Conservation (phyloP, 2,329 filamentous ascomycete species). For the Fusarium camptoceras region DNA sequence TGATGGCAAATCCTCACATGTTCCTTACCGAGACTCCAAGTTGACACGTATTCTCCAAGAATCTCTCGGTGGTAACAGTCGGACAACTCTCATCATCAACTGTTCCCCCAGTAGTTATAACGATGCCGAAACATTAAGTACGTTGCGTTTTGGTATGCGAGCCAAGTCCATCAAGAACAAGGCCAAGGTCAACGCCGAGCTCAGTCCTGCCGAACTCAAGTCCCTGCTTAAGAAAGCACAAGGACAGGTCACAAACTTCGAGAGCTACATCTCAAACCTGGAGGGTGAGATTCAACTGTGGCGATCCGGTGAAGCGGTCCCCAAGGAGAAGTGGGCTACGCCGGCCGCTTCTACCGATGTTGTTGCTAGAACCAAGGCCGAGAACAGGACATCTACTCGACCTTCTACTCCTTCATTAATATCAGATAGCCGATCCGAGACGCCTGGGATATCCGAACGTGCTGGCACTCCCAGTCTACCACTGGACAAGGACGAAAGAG, state of each 20-base stretch:
- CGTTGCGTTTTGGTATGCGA: slow-evolving; percentile 91
- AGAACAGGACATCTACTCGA: slow-evolving; percentile 57
- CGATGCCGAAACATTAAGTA: slow-evolving; percentile 92
- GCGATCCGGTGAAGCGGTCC: slow-evolving; percentile 88
- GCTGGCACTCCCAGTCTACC: slow-evolving; percentile 88
- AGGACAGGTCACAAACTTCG: slow-evolving; percentile 87
- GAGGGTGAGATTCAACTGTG: slow-evolving; percentile 88
- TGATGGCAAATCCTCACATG: slow-evolving; percentile 94
- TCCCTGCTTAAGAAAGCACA: slow-evolving; percentile 92
- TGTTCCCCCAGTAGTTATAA: slow-evolving; percentile 99
- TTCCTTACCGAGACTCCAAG: slow-evolving; percentile 98
- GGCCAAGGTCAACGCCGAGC: slow-evolving; percentile 98
- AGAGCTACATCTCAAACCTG: slow-evolving; percentile 83
- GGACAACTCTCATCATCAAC: slow-evolving; percentile 98
- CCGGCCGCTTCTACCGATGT: slow-evolving; percentile 68
- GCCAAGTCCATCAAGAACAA: slow-evolving; percentile 99
- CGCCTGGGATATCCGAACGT: slow-evolving; percentile 78
- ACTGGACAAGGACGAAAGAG: slow-evolving; percentile 94
- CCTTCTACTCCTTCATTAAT: slow-evolving; percentile 66
- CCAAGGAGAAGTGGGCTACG: slow-evolving; percentile 87
- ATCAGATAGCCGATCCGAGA: slow-evolving; percentile 71
- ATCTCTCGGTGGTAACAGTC: slow-evolving; percentile 94
- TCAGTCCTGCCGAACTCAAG: slow-evolving; percentile 96
- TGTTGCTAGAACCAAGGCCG: slow-evolving; percentile 53
- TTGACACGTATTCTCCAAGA: slow-evolving; percentile 97